Conservation (phyloP, 2,329 filamentous ascomycete genomes). For the Cytospora chrysosperma region DNA sequence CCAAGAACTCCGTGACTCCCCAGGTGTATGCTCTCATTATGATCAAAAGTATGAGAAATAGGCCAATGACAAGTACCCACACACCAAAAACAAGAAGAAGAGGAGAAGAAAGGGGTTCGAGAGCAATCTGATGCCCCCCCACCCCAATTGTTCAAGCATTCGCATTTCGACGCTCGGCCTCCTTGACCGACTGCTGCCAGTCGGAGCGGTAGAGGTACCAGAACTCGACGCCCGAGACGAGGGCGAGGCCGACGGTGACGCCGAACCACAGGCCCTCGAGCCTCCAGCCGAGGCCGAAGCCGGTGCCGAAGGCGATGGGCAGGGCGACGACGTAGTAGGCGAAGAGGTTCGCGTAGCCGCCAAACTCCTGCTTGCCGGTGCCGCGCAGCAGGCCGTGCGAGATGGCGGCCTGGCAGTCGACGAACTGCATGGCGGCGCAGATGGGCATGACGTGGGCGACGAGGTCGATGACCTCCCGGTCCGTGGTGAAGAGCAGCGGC, state of each 20-base stretch:
- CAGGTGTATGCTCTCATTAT: background rate
- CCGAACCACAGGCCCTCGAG: slow-evolving; percentile 81
- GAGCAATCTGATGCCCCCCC: too few species aligned
- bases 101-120: too few species aligned
- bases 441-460: slow-evolving; percentile 73
- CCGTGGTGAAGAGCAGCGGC: slow-evolving; percentile 74
- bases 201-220: slow-evolving; percentile 51
- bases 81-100: too few species aligned
- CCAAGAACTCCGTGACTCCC: background rate
- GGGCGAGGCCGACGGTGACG: slow-evolving; percentile 67
- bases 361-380: slow-evolving; percentile 83
- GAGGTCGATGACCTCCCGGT: slow-evolving; percentile 65
- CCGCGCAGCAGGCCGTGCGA: slow-evolving; percentile 85
- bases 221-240: slow-evolving; percentile 57
- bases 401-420: slow-evolving; percentile 76
- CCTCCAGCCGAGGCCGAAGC: slow-evolving; percentile 75
- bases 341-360: slow-evolving; percentile 83
- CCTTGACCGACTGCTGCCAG: slow-evolving; percentile 53
- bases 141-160: slow-evolving; percentile 44
- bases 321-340: slow-evolving; percentile 85
- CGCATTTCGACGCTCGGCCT: slow-evolving; percentile 53
- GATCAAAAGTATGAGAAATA: background rate
- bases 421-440: slow-evolving; percentile 85
- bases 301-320: slow-evolving; percentile 76
- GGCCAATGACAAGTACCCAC: too few species aligned